Percentiles rank a stretch among this genome's conserved stretches.
Evolutionary conservation across 768 basidiomycete genomes (phyloP).

Genomic region (Leucogyrophana mollusca): DNA sequence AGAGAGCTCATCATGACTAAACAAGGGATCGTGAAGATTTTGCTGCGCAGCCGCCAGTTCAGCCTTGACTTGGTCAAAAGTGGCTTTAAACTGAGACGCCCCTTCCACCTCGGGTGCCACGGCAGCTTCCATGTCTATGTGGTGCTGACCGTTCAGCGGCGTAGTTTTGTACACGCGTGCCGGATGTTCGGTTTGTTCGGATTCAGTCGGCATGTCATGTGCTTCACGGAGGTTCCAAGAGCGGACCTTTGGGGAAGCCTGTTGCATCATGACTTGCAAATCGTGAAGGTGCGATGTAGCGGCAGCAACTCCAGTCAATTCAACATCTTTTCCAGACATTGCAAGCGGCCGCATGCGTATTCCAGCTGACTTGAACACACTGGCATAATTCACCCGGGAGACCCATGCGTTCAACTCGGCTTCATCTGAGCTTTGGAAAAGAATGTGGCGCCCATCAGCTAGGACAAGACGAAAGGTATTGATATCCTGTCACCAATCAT

Average conservation of each 20-base stretch:
- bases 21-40: conserved; percentile 29
- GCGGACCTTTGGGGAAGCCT: conserved; percentile 21
- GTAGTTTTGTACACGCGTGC: conserved; percentile 28
- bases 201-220: conserved; percentile 32
- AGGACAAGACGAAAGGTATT: conserved; percentile 78
- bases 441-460: conserved; percentile 74
- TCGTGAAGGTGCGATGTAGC: conserved; percentile 82
- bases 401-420: conserved; percentile 89
- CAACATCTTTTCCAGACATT: conserved; percentile 68
- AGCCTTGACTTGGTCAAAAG: conserved; percentile 85
- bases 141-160: conserved; percentile 22
- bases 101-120: conserved; percentile 57
- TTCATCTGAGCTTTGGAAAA: conserved; percentile 72
- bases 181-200: conserved; percentile 21
- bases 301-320: conserved; percentile 81
- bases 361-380: conserved; percentile 83
- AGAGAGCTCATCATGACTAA: conserved; percentile 2
- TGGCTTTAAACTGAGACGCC: conserved; percentile 71
- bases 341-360: conserved; percentile 76
- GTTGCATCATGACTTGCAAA: conserved; percentile 40
- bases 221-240: conserved; percentile 41
- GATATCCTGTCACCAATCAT: conserved; percentile 43
- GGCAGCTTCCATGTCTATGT: conserved; percentile 43
- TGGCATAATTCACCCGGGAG: conserved; percentile 88
- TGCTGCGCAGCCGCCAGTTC: conserved; percentile 62